phyloP scores from a whole-genome alignment of 192 early-diverging fungal species.

The Mortierella alpina region DNA sequence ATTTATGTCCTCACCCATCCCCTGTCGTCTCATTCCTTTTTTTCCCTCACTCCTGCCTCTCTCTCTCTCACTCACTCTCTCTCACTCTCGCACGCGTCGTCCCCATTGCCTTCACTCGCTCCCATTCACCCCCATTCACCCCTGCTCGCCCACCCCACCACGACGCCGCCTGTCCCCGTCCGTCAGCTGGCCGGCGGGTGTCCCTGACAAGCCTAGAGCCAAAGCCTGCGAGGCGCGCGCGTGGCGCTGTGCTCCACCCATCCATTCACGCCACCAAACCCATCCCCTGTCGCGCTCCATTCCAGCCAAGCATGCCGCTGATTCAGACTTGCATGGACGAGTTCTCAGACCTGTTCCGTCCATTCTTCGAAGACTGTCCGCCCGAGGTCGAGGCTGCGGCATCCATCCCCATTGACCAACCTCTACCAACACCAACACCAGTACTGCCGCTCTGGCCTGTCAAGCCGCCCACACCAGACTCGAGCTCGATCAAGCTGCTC shows the following conservation, averaged over 20 bases:
- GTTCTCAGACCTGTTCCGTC: slow-evolving; percentile 17
- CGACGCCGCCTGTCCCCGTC: too few species aligned
- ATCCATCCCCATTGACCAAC: slow-evolving; percentile 6
- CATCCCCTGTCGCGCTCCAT: neutral
- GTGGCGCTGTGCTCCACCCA: neutral
- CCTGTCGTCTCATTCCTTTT: neutral
- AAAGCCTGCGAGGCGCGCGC: too few species aligned
- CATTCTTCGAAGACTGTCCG: slow-evolving; percentile 23
- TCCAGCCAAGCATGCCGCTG: slow-evolving; percentile 16
- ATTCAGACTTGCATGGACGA: slow-evolving; percentile 14
- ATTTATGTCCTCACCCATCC: neutral
- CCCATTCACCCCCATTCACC: too few species aligned
- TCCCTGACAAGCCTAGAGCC: too few species aligned
- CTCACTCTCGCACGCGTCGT: too few species aligned
- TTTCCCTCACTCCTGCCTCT: neutral
- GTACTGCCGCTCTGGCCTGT: neutral
- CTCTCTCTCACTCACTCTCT: neutral
- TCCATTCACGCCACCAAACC: neutral
- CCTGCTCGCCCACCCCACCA: too few species aligned
- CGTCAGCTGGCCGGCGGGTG: too few species aligned
- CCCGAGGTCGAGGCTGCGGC: slow-evolving; percentile 6
- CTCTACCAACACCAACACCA: neutral
- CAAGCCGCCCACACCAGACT: neutral
- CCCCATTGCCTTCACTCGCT: too few species aligned
- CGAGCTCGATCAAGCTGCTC: slow-evolving; percentile 11